Conservation (phyloP, 2,329 filamentous ascomycete genomes). For the Dryadomyces quercivorus region DNA sequence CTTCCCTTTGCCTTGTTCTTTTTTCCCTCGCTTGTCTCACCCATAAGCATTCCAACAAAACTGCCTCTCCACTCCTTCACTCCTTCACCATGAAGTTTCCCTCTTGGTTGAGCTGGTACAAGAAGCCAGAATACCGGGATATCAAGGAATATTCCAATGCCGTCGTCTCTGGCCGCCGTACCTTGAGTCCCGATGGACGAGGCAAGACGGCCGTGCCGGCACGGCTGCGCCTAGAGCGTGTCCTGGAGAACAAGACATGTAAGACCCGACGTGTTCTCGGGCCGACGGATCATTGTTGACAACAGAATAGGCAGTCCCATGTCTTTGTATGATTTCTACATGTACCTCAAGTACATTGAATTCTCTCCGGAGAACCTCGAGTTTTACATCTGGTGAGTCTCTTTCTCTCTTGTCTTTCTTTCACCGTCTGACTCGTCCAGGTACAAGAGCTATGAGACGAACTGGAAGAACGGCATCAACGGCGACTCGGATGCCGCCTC, state of each 20-base stretch:
- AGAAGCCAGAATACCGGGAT: slow-evolving; percentile 35
- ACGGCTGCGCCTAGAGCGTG: slow-evolving; percentile 28
- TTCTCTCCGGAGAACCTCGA: slow-evolving; percentile 36
- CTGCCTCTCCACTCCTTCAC: too few relatives aligned
- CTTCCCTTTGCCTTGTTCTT: background rate
- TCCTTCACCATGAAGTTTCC: slow-evolving; percentile 15
- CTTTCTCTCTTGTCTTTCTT: background rate
- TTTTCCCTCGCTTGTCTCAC: background rate
- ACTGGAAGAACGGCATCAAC: slow-evolving; percentile 10
- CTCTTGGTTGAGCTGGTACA: slow-evolving; percentile 33
- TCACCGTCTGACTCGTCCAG: slow-evolving; percentile 13
- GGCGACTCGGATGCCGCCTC: slow-evolving; percentile 17
- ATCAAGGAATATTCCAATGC: slow-evolving; percentile 30
- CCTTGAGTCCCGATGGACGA: slow-evolving; percentile 23
- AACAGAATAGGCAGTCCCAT: slow-evolving; percentile 27
- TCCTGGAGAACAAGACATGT: slow-evolving; percentile 36
- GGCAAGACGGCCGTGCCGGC: slow-evolving; percentile 24
- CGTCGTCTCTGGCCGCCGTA: slow-evolving; percentile 22
- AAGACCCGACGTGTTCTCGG: slow-evolving; percentile 4
- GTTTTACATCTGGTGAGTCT: slow-evolving; percentile 32
- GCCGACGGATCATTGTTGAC: background rate
- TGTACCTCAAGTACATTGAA: slow-evolving; percentile 38
- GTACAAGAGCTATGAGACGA: slow-evolving; percentile 31
- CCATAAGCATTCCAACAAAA: background rate
- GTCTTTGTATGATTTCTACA: slow-evolving; percentile 37